Evolutionary conservation across 345 rosid genomes (phyloP), one percentile per base, ranked within the genome.

Genomic region (Excoecaria agallocha): DNA sequence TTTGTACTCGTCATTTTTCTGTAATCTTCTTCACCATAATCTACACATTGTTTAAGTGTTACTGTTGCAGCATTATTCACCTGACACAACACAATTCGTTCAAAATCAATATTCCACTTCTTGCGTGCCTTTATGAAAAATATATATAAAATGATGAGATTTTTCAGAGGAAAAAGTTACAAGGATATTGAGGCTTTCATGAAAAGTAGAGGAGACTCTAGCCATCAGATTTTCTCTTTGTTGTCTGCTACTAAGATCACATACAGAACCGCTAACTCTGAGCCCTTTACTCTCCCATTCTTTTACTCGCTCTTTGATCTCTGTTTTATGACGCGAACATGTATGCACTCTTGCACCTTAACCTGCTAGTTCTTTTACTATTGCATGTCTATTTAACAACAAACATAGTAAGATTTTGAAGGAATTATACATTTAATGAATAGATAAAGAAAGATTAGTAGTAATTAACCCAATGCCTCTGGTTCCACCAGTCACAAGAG

Each of bases 1-100:
- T 89, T 90, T 5, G 82, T 86, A 65, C 80, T 78, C 78, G 87
- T 82, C 7, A 84, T 52, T 0, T 20, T 70, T 8, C 85, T 48
- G 63, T 77, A 79, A 13, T 89, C 91, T 38, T 86, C 90, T 9
- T 3, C 9, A 15, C 79, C 79, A 41, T 74, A 57, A 12, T 75
- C 82, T 38, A 61, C 16, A 1, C 13, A 17, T 8, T 54, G 25
- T 58, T 75, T 83, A 0, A 69, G 38, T 6, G 15, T 19, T 13
- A 19, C 13, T 22, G 17, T 56, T 3, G 50, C 86, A 12, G 83
- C 88, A 66, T 83, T 85, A 51, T 85, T 83, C 49, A 85, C 82
- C 88, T 85, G 66, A 55, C 4, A 1, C 12, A 70, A 39, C 15
- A 43, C 24, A n/a, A 60, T 3, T 3, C 6, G 0, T 9, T 30